Percentiles rank a stretch among this genome's conserved stretches.
phyloP scores from a whole-genome alignment of 164 flowering plant species.

The Cinnamomum micranthum region DNA sequence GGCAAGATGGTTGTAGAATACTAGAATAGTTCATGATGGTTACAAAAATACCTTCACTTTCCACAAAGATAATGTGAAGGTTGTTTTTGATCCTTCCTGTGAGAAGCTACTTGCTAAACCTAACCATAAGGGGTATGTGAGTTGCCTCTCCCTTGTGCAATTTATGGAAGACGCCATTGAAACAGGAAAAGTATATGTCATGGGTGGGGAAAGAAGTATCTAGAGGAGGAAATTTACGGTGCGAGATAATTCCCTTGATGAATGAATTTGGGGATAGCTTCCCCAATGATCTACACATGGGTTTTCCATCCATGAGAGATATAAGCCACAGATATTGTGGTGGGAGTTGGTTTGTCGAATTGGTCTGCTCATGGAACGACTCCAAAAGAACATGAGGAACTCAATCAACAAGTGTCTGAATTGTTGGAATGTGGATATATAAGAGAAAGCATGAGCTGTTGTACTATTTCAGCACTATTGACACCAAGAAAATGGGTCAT shows the following conservation, averaged over 20 bases:
- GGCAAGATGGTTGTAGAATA: background rate
- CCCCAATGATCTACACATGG: background rate
- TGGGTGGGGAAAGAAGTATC: background rate
- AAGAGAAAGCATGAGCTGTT: constrained; percentile 10
- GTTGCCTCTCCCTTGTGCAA: background rate
- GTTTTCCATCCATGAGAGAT: constrained; percentile 5
- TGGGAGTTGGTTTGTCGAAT: background rate
- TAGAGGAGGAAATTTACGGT: background rate
- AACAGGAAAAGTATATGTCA: background rate
- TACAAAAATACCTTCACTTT: constrained; percentile 1
- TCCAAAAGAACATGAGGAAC: background rate
- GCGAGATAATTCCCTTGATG: background rate
- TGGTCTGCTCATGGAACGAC: constrained; percentile 1
- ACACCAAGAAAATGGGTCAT: constrained; percentile 1
- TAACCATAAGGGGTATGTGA: background rate
- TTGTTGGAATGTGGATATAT: background rate
- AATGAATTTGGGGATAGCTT: constrained; percentile 1
- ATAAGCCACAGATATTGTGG: constrained; percentile 2
- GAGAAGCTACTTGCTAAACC: background rate
- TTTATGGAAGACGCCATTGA: background rate
- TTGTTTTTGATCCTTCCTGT: background rate
- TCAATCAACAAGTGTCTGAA: constrained; percentile 1
- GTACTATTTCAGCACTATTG: background rate
- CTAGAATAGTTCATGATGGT: background rate
- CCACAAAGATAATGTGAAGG: background rate